phyloP scores from a whole-genome alignment of 768 basidiomycete species.

The Macrolepiota albuminosa region DNA sequence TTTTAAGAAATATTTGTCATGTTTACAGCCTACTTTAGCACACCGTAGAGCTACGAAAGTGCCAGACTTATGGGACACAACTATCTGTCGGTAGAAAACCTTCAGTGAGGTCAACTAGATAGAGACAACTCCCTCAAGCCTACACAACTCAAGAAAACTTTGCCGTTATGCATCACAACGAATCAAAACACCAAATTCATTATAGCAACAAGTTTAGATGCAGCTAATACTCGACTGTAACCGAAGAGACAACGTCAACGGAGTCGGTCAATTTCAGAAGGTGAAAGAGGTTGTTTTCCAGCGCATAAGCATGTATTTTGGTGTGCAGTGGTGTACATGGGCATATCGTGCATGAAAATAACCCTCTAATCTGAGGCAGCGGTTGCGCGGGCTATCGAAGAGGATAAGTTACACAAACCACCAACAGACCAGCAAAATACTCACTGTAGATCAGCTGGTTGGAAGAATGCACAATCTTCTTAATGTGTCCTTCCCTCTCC shows the following conservation, averaged over 20 bases:
- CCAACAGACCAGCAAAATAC: conserved; percentile 28
- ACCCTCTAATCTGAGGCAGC: conserved; percentile 38
- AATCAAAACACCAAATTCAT: not conserved
- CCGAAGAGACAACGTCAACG: not conserved
- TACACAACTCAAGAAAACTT: not conserved
- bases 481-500: conserved; percentile 92
- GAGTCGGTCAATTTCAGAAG: not conserved
- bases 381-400: conserved; percentile 42
- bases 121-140: no score
- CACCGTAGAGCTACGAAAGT: no score
- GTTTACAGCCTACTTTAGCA: no score
- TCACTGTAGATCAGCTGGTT: conserved; percentile 93
- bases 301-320: conserved; percentile 25
- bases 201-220: not conserved
- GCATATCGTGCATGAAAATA: conserved; percentile 20
- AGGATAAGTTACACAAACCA: not conserved
- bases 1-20: no score
- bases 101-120: no score
- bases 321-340: conserved; percentile 30
- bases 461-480: conserved; percentile 94
- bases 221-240: not conserved
- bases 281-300: not conserved
- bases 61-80: no score
- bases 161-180: not conserved
- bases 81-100: not conserved